Percentiles rank a stretch among this genome's conserved stretches.
Evolutionary conservation across 2,329 filamentous ascomycete genomes (phyloP).

Genomic region (Metarhizium rileyi): DNA sequence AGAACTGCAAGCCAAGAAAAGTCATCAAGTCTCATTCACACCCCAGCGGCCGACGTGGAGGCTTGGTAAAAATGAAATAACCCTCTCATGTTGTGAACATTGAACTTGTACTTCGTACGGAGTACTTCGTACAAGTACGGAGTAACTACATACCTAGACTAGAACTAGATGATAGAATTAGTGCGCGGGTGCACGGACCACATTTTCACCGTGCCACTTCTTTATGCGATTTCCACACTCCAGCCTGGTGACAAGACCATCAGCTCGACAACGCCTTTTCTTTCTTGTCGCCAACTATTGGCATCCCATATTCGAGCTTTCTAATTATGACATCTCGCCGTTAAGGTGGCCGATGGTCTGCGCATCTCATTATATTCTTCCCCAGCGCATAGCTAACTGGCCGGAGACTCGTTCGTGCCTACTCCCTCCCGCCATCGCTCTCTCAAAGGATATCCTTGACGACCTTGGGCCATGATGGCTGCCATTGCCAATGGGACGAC

Average conservation of each 20-base stretch:
- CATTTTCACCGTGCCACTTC: neutral
- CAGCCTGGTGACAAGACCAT: neutral
- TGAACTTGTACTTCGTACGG: too few species aligned
- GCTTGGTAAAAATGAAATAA: too few species aligned
- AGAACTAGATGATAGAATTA: too few species aligned
- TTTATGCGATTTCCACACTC: neutral
- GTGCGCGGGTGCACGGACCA: neutral
- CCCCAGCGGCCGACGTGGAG: too few species aligned
- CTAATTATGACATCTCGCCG: conserved; percentile 17
- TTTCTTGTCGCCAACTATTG: neutral
- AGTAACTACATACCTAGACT: too few species aligned
- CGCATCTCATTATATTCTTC: conserved; percentile 15
- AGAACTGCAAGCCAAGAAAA: too few species aligned
- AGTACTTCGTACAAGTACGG: too few species aligned
- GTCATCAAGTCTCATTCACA: too few species aligned
- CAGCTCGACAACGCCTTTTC: neutral
- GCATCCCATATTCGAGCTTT: conserved; percentile 5
- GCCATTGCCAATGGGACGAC: conserved; percentile 31
- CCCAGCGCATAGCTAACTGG: conserved; percentile 22
- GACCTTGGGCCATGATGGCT: conserved; percentile 28
- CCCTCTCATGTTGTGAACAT: too few species aligned
- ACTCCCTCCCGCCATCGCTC: neutral
- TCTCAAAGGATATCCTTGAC: neutral
- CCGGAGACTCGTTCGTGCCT: conserved; percentile 19
- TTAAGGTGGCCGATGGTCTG: conserved; percentile 18